phyloP scores from a whole-genome alignment of 805 yeast genomes.

The Starmera quercuum region DNA sequence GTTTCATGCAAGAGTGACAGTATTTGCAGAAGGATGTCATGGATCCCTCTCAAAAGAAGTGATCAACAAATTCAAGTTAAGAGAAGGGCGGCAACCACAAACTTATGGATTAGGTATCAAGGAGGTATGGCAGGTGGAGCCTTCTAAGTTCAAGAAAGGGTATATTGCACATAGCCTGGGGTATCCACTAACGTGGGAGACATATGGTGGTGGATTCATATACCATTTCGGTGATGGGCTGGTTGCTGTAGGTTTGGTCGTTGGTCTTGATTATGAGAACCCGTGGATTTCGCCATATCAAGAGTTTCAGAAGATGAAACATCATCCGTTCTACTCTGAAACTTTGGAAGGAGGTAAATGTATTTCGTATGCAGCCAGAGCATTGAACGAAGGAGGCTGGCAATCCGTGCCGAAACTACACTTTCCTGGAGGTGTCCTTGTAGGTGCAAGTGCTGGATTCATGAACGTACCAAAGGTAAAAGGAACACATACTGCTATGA shows the following conservation, averaged over 20 bases:
- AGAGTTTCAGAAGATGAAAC: slow-evolving; percentile 92
- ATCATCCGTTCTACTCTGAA: slow-evolving; percentile 73
- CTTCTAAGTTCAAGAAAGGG: slow-evolving; percentile 75
- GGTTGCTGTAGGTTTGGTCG: slow-evolving; percentile 89
- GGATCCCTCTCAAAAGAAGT: slow-evolving; percentile 83
- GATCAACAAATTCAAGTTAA: slow-evolving; percentile 58
- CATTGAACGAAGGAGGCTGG: slow-evolving; percentile 93
- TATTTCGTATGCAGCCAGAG: slow-evolving; percentile 90
- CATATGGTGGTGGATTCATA: slow-evolving; percentile 96
- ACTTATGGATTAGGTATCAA: slow-evolving; percentile 95
- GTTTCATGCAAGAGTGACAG: slow-evolving; percentile 83
- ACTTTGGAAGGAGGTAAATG: slow-evolving; percentile 86
- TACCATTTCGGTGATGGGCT: slow-evolving; percentile 93
- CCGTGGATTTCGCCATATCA: slow-evolving; percentile 95
- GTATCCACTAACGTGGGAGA: slow-evolving; percentile 63
- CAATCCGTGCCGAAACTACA: slow-evolving; percentile 86
- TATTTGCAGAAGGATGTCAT: slow-evolving; percentile 97
- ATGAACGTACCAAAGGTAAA: slow-evolving; percentile 96
- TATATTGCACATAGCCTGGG: slow-evolving; percentile 85
- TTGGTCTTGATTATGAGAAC: slow-evolving; percentile 89
- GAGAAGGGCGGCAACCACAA: slow-evolving; percentile 63
- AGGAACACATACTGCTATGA: slow-evolving; percentile 97
- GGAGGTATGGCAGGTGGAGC: slow-evolving; percentile 93
- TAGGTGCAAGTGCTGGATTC: slow-evolving; percentile 96
- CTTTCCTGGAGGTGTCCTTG: slow-evolving; percentile 94